Percentiles rank a stretch among this genome's conserved stretches.
Conservation (phyloP, 495 filamentous ascomycete species). For the Aspergillus egyptiacus region DNA sequence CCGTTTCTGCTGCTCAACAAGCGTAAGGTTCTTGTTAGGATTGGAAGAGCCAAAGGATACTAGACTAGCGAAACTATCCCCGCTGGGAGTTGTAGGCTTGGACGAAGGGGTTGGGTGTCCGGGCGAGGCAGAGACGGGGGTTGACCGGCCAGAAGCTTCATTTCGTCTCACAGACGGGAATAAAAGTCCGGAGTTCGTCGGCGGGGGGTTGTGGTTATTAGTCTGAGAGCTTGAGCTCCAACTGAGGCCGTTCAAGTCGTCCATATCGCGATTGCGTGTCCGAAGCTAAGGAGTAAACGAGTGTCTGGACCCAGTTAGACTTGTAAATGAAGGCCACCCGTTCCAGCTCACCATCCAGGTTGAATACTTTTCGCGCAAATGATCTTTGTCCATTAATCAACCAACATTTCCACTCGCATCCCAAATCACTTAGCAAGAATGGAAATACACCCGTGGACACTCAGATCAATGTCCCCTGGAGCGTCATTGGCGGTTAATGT, state of each 20-base stretch:
- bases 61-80: constrained; percentile 86
- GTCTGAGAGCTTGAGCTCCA: constrained; percentile 42
- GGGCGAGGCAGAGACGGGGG: constrained; percentile 55
- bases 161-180: constrained; percentile 53
- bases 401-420: background rate
- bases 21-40: constrained; percentile 58
- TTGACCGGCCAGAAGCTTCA: constrained; percentile 63
- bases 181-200: constrained; percentile 48
- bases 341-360: constrained; percentile 14
- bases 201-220: constrained; percentile 39
- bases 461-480: constrained; percentile 1
- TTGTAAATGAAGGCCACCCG: background rate
- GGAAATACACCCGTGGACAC: background rate
- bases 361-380: constrained; percentile 3
- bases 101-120: constrained; percentile 45
- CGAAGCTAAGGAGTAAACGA: background rate
- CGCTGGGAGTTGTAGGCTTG: constrained; percentile 54
- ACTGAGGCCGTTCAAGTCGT: constrained; percentile 53
- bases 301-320: constrained; percentile 17
- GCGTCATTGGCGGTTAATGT: constrained; percentile 1
- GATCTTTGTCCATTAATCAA: background rate
- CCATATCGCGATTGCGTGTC: constrained; percentile 39
- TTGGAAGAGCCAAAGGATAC: constrained; percentile 70
- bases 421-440: background rate
- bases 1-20: constrained; percentile 79